These are phyloP conservation scores for Pseudogymnoascus sp. DNA, from an alignment of 2,329 filamentous ascomycete genomes.

Conservation along the genomic window DNA sequence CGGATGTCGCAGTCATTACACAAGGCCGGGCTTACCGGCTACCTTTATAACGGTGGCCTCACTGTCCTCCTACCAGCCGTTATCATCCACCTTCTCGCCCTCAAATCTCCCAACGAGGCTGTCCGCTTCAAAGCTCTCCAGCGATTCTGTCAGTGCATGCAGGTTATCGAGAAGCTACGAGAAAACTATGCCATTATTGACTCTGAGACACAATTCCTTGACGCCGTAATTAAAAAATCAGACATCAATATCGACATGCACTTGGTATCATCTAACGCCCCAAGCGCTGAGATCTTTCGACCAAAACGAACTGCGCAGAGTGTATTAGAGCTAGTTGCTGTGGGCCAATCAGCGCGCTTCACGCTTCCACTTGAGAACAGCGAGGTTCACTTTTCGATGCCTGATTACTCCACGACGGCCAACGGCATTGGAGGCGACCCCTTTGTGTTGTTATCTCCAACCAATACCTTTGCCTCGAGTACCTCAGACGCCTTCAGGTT, in stretches of 20 bases:
- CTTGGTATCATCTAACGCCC: not conserved
- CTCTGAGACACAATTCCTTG: constrained; percentile 80
- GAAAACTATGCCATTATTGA: constrained; percentile 85
- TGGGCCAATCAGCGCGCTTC: not conserved
- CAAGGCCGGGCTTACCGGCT: constrained; percentile 63
- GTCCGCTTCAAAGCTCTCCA: constrained; percentile 63
- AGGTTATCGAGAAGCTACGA: constrained; percentile 73
- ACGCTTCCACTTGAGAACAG: not conserved
- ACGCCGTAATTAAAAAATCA: constrained; percentile 77
- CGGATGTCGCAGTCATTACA: constrained; percentile 70
- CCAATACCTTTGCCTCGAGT: not conserved
- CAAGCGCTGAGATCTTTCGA: not conserved
- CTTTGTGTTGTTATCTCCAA: not conserved
- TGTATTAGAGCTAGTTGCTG: constrained; percentile 1
- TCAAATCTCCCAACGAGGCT: constrained; percentile 69
- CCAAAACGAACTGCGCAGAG: not conserved
- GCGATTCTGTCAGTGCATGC: constrained; percentile 83
- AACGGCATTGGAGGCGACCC: not conserved
- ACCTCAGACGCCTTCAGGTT: not conserved
- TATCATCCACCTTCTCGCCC: constrained; percentile 82
- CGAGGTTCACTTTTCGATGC: not conserved
- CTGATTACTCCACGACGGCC: not conserved
- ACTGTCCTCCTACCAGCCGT: constrained; percentile 82
- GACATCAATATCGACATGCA: constrained; percentile 41
- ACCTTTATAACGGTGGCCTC: constrained; percentile 75